Evolutionary conservation across 2,329 filamentous ascomycete genomes (phyloP).

Genomic region (Colletotrichum spinosum): DNA sequence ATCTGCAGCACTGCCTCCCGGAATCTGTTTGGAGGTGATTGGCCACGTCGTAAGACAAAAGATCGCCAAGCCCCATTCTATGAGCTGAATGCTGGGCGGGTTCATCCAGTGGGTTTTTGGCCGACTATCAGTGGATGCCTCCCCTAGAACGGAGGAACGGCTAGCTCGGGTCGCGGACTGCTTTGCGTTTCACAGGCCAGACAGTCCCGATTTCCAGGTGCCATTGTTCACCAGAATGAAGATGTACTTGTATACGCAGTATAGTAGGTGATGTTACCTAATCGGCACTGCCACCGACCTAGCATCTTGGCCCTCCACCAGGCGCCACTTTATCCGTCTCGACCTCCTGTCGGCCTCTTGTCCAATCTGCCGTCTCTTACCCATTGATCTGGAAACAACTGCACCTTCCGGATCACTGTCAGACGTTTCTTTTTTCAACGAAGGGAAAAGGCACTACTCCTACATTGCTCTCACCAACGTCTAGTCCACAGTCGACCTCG

Average conservation of each 20-base stretch:
- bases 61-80: constrained; percentile 33
- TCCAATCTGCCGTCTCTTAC: constrained; percentile 24
- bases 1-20: constrained; percentile 18
- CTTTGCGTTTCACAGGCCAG: constrained; percentile 35
- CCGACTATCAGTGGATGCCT: constrained; percentile 9
- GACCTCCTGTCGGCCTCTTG: constrained; percentile 26
- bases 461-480: background rate
- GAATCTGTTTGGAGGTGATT: constrained; percentile 23
- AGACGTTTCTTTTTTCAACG: background rate
- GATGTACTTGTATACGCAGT: background rate
- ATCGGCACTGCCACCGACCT: constrained; percentile 27
- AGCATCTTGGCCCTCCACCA: constrained; percentile 25
- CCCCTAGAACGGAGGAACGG: constrained; percentile 23
- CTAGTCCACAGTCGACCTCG: no score
- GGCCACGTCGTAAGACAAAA: constrained; percentile 23
- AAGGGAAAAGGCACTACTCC: background rate
- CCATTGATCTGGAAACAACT: constrained; percentile 35
- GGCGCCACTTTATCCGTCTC: constrained; percentile 33
- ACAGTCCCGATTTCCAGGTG: constrained; percentile 26
- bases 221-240: constrained; percentile 6
- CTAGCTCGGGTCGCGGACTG: constrained; percentile 29
- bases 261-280: constrained; percentile 24
- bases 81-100: constrained; percentile 29
- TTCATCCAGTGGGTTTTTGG: constrained; percentile 14
- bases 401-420: constrained; percentile 19